phyloP scores from a whole-genome alignment of 805 yeast species.

The Tetrapisispora fleetii region DNA sequence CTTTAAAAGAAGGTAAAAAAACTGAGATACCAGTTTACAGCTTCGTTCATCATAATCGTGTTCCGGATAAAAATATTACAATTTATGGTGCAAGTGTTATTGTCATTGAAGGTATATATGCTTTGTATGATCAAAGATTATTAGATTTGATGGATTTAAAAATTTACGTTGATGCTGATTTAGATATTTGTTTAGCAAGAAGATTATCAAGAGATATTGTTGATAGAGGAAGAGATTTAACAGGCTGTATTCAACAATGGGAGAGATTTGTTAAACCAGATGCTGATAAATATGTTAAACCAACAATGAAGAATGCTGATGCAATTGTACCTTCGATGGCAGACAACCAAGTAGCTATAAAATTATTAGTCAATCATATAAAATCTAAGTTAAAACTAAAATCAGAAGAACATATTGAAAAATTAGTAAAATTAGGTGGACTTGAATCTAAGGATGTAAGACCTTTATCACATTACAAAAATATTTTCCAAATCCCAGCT shows the following conservation, averaged over 20 bases:
- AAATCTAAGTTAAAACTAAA: constrained; percentile 57
- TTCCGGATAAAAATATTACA: constrained; percentile 56
- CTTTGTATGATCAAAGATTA: constrained; percentile 61
- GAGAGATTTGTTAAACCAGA: constrained; percentile 85
- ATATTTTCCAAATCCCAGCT: constrained; percentile 25
- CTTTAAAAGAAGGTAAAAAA: constrained; percentile 60
- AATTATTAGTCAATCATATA: constrained; percentile 70
- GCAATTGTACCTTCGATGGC: constrained; percentile 85
- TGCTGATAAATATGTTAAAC: constrained; percentile 63
- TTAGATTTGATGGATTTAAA: constrained; percentile 73
- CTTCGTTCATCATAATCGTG: constrained; percentile 49
- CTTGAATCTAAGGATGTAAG: constrained; percentile 5
- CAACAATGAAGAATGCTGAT: constrained; percentile 63
- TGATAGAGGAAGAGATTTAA: constrained; percentile 74
- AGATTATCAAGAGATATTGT: constrained; percentile 79
- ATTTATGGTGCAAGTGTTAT: constrained; percentile 92
- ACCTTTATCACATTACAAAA: constrained; percentile 12
- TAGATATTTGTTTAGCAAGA: constrained; percentile 86
- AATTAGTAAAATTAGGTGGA: constrained; percentile 41
- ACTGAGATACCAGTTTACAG: constrained; percentile 64
- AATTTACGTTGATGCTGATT: constrained; percentile 86
- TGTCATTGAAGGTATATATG: constrained; percentile 84
- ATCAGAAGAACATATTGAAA: constrained; percentile 56
- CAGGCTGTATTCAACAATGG: constrained; percentile 85
- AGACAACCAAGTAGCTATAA: constrained; percentile 72